Conservation (phyloP, 139 green algal species). For the Chlorella vulgaris region DNA sequence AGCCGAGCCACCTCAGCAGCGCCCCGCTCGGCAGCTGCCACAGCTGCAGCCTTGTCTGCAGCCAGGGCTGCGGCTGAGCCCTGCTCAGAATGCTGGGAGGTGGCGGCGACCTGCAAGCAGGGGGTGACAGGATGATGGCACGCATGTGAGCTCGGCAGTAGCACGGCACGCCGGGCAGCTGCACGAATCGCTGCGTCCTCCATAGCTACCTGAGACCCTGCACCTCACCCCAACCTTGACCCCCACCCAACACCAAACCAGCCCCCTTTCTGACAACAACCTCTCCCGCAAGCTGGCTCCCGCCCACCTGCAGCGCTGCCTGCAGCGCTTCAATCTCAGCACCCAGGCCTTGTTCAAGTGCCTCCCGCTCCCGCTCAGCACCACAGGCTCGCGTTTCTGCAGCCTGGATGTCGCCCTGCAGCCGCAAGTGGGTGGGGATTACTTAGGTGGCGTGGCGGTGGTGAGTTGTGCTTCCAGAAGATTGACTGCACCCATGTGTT, state of each 20-base stretch:
- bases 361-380: constrained; percentile 3
- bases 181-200: too few species aligned
- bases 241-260: too few species aligned
- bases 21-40: neutral
- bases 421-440: neutral
- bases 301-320: constrained; percentile 23
- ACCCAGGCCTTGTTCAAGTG: neutral
- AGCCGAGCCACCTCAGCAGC: constrained; percentile 24
- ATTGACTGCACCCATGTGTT: too few species aligned
- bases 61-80: neutral
- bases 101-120: constrained; percentile 10
- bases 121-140: neutral
- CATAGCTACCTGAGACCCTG: too few species aligned
- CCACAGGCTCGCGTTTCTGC: neutral
- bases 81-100: neutral
- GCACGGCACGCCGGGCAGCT: too few species aligned
- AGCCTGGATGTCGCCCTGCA: constrained; percentile 19
- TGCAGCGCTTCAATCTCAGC: constrained; percentile 26
- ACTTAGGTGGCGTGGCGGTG: too few species aligned
- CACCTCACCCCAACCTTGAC: too few species aligned
- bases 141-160: too few species aligned
- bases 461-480: too few species aligned
- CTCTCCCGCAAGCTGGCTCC: neutral
- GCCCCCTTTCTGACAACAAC: too few species aligned
- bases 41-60: constrained; percentile 8